phyloP scores from a whole-genome alignment of 2,329 filamentous ascomycete genomes.

The Ustulina deusta region DNA sequence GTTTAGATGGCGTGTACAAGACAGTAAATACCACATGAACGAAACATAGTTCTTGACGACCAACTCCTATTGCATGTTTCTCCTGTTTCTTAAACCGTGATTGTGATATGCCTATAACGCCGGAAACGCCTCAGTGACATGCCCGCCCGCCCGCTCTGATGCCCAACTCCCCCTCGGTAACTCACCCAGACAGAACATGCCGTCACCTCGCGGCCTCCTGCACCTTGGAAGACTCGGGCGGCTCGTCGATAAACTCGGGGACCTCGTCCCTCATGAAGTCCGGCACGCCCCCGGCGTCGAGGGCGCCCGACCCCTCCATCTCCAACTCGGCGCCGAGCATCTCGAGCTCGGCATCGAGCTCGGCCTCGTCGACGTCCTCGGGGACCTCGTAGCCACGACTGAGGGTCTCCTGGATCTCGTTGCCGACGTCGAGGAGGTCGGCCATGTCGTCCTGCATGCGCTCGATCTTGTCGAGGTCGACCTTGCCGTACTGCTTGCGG shows the following conservation, averaged over 20 bases:
- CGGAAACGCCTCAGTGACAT: conserved; percentile 33
- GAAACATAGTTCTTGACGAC: conserved; percentile 24
- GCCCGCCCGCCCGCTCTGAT: conserved; percentile 10
- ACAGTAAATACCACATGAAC: conserved; percentile 17
- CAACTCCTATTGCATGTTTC: conserved; percentile 26
- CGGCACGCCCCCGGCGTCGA: conserved; percentile 71
- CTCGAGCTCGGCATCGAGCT: conserved; percentile 96
- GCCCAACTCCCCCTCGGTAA: conserved; percentile 29
- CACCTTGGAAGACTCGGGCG: conserved; percentile 80
- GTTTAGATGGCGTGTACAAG: conserved; percentile 26
- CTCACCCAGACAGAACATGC: neutral
- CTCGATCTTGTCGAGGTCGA: conserved; percentile 98
- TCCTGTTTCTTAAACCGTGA: conserved; percentile 9
- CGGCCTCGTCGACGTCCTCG: conserved; percentile 95
- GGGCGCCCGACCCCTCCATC: conserved; percentile 74
- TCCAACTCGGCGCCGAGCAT: conserved; percentile 95
- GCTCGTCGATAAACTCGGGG: conserved; percentile 92
- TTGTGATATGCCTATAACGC: conserved; percentile 39
- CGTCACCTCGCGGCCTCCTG: conserved; percentile 78
- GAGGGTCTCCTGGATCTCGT: conserved; percentile 97
- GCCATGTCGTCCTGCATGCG: conserved; percentile 99
- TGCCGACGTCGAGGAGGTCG: conserved; percentile 95
- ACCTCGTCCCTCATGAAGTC: conserved; percentile 92
- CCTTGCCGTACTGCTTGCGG: conserved; percentile 93
- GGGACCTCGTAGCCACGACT: conserved; percentile 92